phyloP scores from a whole-genome alignment of 306 rosid species.

The Rosa persica region DNA sequence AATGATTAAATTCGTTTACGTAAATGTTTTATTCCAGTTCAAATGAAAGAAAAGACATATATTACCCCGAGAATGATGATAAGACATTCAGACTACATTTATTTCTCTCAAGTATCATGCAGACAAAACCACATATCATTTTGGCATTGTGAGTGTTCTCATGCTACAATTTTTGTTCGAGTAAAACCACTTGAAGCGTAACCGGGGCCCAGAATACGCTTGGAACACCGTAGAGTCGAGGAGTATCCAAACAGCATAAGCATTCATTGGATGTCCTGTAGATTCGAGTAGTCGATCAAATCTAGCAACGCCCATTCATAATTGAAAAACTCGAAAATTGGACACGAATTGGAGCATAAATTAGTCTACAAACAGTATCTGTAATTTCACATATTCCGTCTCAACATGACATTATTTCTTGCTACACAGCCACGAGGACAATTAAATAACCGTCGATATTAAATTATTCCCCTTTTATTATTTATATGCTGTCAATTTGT shows the following conservation, averaged over 20 bases:
- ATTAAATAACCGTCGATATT: too few species aligned
- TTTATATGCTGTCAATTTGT: too few species aligned
- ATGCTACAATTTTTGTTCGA: background rate
- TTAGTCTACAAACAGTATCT: constrained; percentile 8
- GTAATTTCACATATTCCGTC: background rate
- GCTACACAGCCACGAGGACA: background rate
- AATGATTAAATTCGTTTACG: too few species aligned
- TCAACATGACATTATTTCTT: background rate
- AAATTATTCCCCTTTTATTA: too few species aligned
- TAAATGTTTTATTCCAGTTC: background rate
- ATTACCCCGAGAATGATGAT: too few species aligned
- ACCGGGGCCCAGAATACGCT: background rate
- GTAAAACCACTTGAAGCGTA: background rate
- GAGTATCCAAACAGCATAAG: background rate
- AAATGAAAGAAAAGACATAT: background rate
- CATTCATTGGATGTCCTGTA: background rate
- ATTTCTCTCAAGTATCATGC: too few species aligned
- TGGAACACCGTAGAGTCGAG: too few species aligned
- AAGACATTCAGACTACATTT: too few species aligned
- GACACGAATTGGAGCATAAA: background rate
- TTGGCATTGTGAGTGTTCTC: background rate
- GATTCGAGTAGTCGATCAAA: background rate
- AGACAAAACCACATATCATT: background rate
- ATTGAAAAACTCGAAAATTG: background rate
- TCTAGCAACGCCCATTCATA: background rate